Base-by-base conservation (phyloP, 306 rosid genomes). In the Astragalus glycyphyllos region DNA sequence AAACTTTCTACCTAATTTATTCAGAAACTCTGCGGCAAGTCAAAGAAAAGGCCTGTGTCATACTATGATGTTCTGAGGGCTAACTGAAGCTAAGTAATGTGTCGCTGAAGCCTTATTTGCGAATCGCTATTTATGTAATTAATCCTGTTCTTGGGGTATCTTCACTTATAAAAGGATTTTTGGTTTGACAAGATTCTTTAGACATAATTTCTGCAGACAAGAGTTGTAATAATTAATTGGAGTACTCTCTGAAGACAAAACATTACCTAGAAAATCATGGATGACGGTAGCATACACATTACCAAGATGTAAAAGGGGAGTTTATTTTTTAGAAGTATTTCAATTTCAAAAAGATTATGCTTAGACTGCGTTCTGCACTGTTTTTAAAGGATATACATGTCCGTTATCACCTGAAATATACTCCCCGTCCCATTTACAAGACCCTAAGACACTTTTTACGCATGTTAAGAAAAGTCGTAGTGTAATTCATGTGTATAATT, bases 41-140 rank as follows among this genome's bases (percentile, higher is more conserved):
- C 75, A 10, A 90, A 81, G 86, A 90, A 84, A 72, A 85, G 38
- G 74, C 98, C 97, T 16, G 78, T 31, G 7, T 73, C 84, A 44
- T 88, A 63, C 76, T 90, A 81, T 45, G 96, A 92, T 78, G 84
- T 88, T 73, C 87, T 92, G 57, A 80, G 65, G 72, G 51, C 74
- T 23, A 77, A 58, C 69, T 70, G 71, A 85, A 65, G 79, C 57
- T 10, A 14, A 58, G 15, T 69, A n/a, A 17, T 17, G 6, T 56
- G 17, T 35, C 17, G 76, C 38, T 45, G 59, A 67, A 72, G 57
- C 45, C 63, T 38, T 62, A 54, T 57, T 61, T 70, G 71, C 26
- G 1, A 69, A 59, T 32, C 20, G 38, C 40, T 11, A 9, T 54
- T 46, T 61, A 45, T 48, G 45, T 14, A 29, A 50, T 5, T 47